Base-by-base conservation (phyloP, 179 eudicot species). In the Drosera spatulata region DNA sequence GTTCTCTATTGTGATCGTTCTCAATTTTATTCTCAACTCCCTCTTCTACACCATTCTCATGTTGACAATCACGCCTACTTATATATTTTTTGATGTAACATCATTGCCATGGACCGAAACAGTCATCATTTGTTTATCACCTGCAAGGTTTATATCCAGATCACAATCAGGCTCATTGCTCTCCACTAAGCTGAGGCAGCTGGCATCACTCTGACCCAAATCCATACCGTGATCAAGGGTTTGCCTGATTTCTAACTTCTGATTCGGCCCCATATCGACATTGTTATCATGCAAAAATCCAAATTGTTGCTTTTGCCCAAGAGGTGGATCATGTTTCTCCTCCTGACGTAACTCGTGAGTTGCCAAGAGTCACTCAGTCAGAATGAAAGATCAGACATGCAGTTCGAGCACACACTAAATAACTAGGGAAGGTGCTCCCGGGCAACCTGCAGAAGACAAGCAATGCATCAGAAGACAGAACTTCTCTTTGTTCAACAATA, bases 241-340 rank as follows among this genome's bases (percentile, higher is more conserved):
- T 22, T 53, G 51, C 48, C 56, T 69, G 12, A 65, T 45, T 55
- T 68, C 70, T 44, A 71, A 7, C 6, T 66, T 59, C 46, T 50
- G 71, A 65, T 62, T 70, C 59, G 59, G 56, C 13, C 37, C 56
- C 56, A 53, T 22, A 12, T 7, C 33, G 3, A 53, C 13, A 12
- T 7, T 13, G 33, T 53, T 22, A 22, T 53, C 22, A 14, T 53
- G 56, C 7, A 4, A 8, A 53, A 10, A 53, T 53, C 22, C 56
- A 53, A n/a, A 53, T 38, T 53, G 15, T 22, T 53, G 33, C 56
- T 53, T 53, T 14, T 53, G 56, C 56, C 7, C 33, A 53, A 53
- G 33, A n/a, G 56, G 7, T 53, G 7, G 4, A 12, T 53, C 56
- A 10, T 53, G 33, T n/a, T 53, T 53, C 33, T 3, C 7, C 56